Percentiles rank a stretch among this genome's conserved stretches.
Evolutionary conservation across 2,329 filamentous ascomycete genomes (phyloP).

Genomic region (Penicillium capsulatum): DNA sequence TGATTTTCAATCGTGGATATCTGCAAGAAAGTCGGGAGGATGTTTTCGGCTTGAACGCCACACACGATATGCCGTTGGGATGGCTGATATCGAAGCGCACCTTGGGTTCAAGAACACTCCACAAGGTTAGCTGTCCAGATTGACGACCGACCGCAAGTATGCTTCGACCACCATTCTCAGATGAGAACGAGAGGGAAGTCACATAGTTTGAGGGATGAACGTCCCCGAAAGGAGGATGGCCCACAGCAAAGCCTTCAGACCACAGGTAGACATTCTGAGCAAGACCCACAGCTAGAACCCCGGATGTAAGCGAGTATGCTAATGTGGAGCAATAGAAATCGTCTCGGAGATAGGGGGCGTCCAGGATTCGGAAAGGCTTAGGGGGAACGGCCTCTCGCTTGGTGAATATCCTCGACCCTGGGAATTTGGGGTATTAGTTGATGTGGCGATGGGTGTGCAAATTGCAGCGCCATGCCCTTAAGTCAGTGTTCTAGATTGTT

Average conservation of each 20-base stretch:
- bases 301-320: conserved; percentile 71
- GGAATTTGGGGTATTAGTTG: conserved; percentile 18
- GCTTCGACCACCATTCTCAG: conserved; percentile 64
- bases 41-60: conserved; percentile 70
- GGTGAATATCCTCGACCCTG: conserved; percentile 21
- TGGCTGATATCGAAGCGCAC: conserved; percentile 73
- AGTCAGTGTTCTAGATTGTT: neutral
- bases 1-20: conserved; percentile 49
- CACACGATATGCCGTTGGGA: conserved; percentile 67
- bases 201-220: conserved; percentile 53
- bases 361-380: conserved; percentile 79
- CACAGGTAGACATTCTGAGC: conserved; percentile 78
- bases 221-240: conserved; percentile 55
- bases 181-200: conserved; percentile 89
- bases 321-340: conserved; percentile 94
- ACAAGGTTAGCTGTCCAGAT: conserved; percentile 69
- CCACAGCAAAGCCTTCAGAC: conserved; percentile 71
- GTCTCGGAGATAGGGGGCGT: conserved; percentile 83
- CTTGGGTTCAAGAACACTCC: conserved; percentile 63
- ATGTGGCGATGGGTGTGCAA: conserved; percentile 1
- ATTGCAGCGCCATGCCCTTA: conserved; percentile 1
- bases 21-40: conserved; percentile 50
- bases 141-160: conserved; percentile 84
- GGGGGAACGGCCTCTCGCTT: conserved; percentile 55
- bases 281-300: conserved; percentile 78